phyloP scores from a whole-genome alignment of 768 basidiomycete genomes.

The Pleurotus giganteus region DNA sequence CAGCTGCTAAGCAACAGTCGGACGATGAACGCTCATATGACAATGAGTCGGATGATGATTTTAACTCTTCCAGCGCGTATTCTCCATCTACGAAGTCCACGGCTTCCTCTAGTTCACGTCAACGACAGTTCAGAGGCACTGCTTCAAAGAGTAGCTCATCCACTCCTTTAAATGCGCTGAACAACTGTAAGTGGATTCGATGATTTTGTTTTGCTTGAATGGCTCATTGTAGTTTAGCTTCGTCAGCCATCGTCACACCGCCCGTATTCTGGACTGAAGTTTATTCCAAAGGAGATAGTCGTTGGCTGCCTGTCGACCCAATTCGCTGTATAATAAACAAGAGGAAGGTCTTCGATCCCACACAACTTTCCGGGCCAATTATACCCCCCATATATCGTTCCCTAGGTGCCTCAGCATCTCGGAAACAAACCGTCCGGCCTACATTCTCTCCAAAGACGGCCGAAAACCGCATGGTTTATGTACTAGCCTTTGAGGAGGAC shows the following conservation, averaged over 20 bases:
- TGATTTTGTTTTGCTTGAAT: constrained; percentile 1
- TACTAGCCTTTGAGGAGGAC: constrained; percentile 93
- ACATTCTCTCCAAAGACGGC: constrained; percentile 20
- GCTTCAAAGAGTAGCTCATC: neutral
- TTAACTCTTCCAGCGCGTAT: neutral
- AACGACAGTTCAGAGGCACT: neutral
- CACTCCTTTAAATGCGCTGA: neutral
- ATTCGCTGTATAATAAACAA: constrained; percentile 79
- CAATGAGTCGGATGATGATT: neutral
- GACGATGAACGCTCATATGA: neutral
- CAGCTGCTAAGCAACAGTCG: neutral
- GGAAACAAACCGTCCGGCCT: constrained; percentile 12
- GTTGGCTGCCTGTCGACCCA: constrained; percentile 94
- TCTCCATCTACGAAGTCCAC: neutral
- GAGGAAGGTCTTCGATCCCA: constrained; percentile 77
- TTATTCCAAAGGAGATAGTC: constrained; percentile 86
- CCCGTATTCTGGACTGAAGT: constrained; percentile 98
- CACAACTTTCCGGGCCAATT: constrained; percentile 23
- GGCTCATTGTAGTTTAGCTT: constrained; percentile 18
- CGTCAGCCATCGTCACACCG: constrained; percentile 55
- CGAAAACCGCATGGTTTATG: constrained; percentile 90
- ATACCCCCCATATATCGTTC: constrained; percentile 10
- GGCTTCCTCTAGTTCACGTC: neutral
- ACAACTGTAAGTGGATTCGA: neutral
- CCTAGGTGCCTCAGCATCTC: constrained; percentile 4